Evolutionary conservation across 176 grass and related monocot species (phyloP).

Genomic region (Carex myosuroides): DNA sequence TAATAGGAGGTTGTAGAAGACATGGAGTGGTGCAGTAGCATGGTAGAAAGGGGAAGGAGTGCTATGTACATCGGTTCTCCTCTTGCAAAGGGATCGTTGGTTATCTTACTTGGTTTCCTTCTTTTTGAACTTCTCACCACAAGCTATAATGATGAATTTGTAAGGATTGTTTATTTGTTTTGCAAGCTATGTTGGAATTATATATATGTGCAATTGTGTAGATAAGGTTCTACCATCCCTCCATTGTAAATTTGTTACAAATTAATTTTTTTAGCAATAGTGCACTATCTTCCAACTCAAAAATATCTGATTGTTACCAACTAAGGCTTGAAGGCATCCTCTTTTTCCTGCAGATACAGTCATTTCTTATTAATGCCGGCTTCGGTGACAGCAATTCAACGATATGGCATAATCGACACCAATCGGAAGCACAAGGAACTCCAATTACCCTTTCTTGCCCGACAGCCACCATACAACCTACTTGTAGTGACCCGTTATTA

Average conservation of each 20-base stretch:
- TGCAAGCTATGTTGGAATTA: neutral
- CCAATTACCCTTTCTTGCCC: constrained; percentile 19
- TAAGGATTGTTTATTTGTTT: neutral
- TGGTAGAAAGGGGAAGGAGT: neutral
- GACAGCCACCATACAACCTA: neutral
- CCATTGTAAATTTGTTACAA: too few species aligned
- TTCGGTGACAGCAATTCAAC: neutral
- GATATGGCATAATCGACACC: neutral
- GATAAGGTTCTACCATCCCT: too few species aligned
- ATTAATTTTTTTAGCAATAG: too few species aligned
- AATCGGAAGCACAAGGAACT: neutral
- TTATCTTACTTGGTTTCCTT: constrained; percentile 10
- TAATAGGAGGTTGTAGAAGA: neutral
- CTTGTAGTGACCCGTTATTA: neutral
- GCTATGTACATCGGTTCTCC: neutral
- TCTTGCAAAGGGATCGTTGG: neutral
- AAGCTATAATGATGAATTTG: neutral
- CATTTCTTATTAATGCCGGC: neutral
- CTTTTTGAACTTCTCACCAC: neutral
- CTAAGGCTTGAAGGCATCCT: neutral
- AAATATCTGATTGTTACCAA: neutral
- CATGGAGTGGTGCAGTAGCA: neutral
- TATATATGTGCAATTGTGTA: neutral
- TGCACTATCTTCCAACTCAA: neutral
- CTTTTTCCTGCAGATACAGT: neutral